phyloP scores from a whole-genome alignment of 2,329 filamentous ascomycete genomes.

The Sclerotinia minor region DNA sequence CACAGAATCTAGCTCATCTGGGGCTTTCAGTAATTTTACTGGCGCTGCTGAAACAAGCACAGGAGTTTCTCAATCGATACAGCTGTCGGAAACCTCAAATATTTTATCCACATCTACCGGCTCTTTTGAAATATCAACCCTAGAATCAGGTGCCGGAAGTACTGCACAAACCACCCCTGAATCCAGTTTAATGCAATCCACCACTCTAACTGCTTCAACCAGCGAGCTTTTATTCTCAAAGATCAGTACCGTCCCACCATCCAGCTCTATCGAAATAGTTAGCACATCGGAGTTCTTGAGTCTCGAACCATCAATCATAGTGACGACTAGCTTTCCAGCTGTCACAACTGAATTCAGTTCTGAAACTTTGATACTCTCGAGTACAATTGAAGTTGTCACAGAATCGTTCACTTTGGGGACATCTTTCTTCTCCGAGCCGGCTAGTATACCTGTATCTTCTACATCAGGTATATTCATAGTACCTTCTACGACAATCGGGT shows the following conservation, averaged over 20 bases:
- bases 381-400: constrained; percentile 1
- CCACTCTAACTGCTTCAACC: background rate
- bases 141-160: background rate
- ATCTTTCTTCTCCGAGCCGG: background rate
- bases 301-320: background rate
- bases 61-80: background rate
- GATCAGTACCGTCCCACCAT: background rate
- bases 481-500: background rate
- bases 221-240: background rate
- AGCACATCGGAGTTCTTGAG: background rate
- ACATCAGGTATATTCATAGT: background rate
- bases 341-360: background rate
- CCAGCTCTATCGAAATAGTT: background rate
- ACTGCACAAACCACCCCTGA: background rate
- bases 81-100: background rate
- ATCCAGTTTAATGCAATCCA: background rate
- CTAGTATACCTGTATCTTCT: background rate
- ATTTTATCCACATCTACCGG: background rate
- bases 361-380: background rate
- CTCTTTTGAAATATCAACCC: background rate
- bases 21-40: background rate
- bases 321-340: background rate
- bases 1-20: background rate
- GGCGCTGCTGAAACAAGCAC: background rate
- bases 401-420: background rate